These are phyloP conservation scores for Suillus subalutaceus DNA, from an alignment of 768 basidiomycete genomes.

Conservation along the genomic window DNA sequence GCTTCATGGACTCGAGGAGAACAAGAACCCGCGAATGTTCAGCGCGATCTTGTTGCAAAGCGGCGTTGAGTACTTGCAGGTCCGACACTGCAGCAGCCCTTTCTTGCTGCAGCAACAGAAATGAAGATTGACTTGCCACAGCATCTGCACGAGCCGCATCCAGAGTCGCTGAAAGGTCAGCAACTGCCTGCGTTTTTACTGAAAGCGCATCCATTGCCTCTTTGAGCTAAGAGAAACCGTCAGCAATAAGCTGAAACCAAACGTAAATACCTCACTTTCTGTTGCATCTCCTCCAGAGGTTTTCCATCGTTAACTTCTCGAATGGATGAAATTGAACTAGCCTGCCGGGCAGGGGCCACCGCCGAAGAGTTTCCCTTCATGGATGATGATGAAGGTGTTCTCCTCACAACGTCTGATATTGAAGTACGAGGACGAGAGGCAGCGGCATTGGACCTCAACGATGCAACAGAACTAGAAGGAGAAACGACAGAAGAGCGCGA, in stretches of 20 bases:
- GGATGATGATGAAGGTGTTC: constrained; percentile 42
- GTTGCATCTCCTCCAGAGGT: constrained; percentile 57
- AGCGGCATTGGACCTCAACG: constrained; percentile 45
- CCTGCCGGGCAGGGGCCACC: constrained; percentile 41
- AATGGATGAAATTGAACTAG: constrained; percentile 74
- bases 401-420: constrained; percentile 67
- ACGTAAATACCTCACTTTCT: constrained; percentile 47
- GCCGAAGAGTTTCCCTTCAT: constrained; percentile 42
- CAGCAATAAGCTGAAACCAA: constrained; percentile 3
- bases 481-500: constrained; percentile 58
- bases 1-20: constrained; percentile 44
- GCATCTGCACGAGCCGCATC: constrained; percentile 48
- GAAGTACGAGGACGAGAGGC: constrained; percentile 63
- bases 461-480: constrained; percentile 53
- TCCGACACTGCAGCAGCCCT: constrained; percentile 53
- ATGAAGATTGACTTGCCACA: constrained; percentile 45
- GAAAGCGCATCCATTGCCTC: constrained; percentile 57
- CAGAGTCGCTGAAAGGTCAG: constrained; percentile 52
- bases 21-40: constrained; percentile 30
- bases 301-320: constrained; percentile 68
- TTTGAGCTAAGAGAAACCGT: constrained; percentile 50
- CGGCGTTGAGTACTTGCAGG: constrained; percentile 44
- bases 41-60: constrained; percentile 40
- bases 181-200: constrained; percentile 52
- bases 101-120: constrained; percentile 51